Conservation (phyloP, 441 rosid genomes). For the Caryocar brasiliense region DNA sequence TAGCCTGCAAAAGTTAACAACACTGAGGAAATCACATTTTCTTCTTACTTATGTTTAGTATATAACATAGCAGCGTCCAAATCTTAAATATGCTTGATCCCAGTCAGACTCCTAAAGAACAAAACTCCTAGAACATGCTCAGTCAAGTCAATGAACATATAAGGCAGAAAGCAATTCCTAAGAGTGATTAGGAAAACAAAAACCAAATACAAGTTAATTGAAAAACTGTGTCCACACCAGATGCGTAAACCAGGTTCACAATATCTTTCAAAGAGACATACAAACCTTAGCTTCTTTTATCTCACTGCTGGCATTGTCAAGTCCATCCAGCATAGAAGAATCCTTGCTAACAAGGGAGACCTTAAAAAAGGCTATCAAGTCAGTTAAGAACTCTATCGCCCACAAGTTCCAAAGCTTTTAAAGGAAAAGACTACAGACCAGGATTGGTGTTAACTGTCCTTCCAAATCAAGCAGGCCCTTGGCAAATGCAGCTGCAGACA, state of each 20-base stretch:
- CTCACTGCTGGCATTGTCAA: slow-evolving; percentile 90
- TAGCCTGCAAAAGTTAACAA: slow-evolving; percentile 48
- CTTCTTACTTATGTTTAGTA: background rate
- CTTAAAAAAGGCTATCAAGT: slow-evolving; percentile 32
- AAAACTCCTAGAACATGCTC: background rate
- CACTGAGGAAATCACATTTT: slow-evolving; percentile 2
- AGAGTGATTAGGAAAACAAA: background rate
- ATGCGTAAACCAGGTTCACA: background rate
- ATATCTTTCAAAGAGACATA: slow-evolving; percentile 12
- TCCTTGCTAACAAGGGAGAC: slow-evolving; percentile 99
- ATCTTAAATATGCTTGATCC: background rate
- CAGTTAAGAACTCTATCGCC: slow-evolving; percentile 10
- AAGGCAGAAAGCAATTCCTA: background rate
- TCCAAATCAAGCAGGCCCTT: slow-evolving; percentile 99
- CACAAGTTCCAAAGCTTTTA: slow-evolving; percentile 10
- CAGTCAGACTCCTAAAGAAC: background rate
- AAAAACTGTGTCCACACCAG: too few species aligned
- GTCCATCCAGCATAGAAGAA: slow-evolving; percentile 99
- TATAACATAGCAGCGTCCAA: background rate
- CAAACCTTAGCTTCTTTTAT: slow-evolving; percentile 98
- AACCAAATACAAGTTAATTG: background rate
- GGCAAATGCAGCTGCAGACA: slow-evolving; percentile 99
- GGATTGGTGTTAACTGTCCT: slow-evolving; percentile 97
- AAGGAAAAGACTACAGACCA: slow-evolving; percentile 43
- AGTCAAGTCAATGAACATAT: background rate